Evolutionary conservation across 2,329 filamentous ascomycete genomes (phyloP), one percentile per base, ranked within the genome.

Genomic region (Cladosporium sp.): DNA sequence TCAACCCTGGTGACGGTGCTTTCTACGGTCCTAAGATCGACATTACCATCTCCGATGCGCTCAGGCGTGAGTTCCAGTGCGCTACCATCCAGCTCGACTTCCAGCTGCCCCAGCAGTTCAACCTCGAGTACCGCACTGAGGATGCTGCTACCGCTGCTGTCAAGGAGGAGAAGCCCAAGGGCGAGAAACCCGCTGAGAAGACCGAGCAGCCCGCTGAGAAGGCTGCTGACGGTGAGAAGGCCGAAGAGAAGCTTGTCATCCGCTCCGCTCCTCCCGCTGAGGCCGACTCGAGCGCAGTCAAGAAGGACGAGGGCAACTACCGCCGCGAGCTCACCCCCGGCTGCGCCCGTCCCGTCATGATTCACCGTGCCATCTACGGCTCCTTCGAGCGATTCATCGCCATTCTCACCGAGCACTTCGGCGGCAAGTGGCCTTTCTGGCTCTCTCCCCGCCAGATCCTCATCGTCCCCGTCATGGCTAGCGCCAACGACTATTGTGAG

Each of bases 21-120:
- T 99, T 98, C 81, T 99, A 99, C 78, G 95, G 95, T 1, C 95
- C 95, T 61, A 99, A 99, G 86, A 97, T 98, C 72, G 95, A 99
- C 74, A 95, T 99, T 75, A 96, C 92, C 68, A 93, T 99, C 74
- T 89, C 89, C 61, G 94, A 97, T 79, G 92, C 92, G 55, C 83
- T 97, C 71, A 88, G 88, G 79, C 87, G 93, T 77, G 91, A 93
- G 67, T 91, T 89, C 82, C 91, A 96, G 79, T 96, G 92, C 75
- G 92, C 94, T 72, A 98, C 94, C 14, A 96, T 98, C 71, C 94
- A 98, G 81, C 87, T 96, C 64, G 92, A 96, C 77, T 96, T 96
- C 82, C 91, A 97, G 76, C 86, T 91, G 23, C 90, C 90, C 1
- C 84, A 90, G 72, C 93, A 93, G 78, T 97, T 97, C 80, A 91